Evolutionary conservation across 2,329 filamentous ascomycete genomes (phyloP), one percentile per base, ranked within the genome.

Genomic region (Graphilbum ipis-grandicollis): DNA sequence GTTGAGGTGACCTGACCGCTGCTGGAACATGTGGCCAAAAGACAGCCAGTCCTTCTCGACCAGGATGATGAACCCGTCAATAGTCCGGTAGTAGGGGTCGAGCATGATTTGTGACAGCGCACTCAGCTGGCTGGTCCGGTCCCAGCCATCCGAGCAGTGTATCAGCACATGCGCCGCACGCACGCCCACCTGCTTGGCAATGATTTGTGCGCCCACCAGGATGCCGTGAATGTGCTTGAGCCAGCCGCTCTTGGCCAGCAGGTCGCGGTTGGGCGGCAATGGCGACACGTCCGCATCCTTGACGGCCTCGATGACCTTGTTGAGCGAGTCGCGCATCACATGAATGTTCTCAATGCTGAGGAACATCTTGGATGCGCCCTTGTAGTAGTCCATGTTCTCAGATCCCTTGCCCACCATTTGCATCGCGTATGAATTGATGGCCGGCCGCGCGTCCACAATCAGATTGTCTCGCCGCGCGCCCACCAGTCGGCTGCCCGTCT

Each of bases 81-180:
- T 63, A 0, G 90, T 96, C 36, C 90, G 75, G 54, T 85, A 98
- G 56, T 93, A 94, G 1, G 90, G 90, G 51, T 98, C 90, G 9
- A 98, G 68, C 63, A 93, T 88, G 29, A 98, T 68, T 57, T 98
- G 86, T 39, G 85, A 79, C 39, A 98, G 60, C 5, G 86, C 85
- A 49, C 86, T 92, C 36, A 98, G 68, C 58, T 98, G 90, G 49
- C 85, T 88, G 8, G 90, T 98, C 35, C 90, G 79, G 57, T 98
- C 90, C 90, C 90, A 98, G 4, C 90, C 90, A 56, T 98, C 90
- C 2, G 90, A 96, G 57, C 90, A 98, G 56, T 98, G 90, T 34
- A 98, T 93, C 33, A 98, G 62, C 10, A 93, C 88, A 53, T 98
- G 85, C 2, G 86, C 93, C 51, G 94, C 88, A 45, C 84, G 80